Conservation (phyloP, 352 stramenopile species). For the Globisporangium parvum region DNA sequence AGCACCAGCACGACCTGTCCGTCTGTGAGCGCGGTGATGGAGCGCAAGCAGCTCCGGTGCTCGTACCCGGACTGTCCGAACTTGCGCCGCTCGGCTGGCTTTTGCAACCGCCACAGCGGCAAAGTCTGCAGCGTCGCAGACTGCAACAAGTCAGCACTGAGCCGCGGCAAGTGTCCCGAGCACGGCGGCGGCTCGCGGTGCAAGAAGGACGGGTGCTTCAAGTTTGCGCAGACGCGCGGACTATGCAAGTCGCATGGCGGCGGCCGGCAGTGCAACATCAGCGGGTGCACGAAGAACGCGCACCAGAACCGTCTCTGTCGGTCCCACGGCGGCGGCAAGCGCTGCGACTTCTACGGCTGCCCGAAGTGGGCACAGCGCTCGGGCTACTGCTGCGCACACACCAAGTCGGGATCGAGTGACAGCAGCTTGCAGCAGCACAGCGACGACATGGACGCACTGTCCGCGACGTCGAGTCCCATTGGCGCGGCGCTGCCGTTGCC, state of each 20-base stretch:
- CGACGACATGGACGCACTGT: neutral
- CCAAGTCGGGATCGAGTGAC: constrained; percentile 40
- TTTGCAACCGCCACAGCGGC: constrained; percentile 79
- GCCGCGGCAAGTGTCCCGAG: constrained; percentile 76
- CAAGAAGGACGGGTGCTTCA: constrained; percentile 76
- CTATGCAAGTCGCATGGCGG: constrained; percentile 85
- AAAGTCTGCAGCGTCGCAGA: constrained; percentile 65
- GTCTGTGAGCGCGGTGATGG: constrained; percentile 1
- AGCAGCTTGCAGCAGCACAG: neutral
- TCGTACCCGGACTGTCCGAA: constrained; percentile 75
- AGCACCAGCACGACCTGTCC: constrained; percentile 1
- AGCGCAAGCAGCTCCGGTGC: constrained; percentile 68
- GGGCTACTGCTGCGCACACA: constrained; percentile 81
- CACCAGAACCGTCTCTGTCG: constrained; percentile 81
- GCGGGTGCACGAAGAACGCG: constrained; percentile 75
- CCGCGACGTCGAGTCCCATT: constrained; percentile 8
- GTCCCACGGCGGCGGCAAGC: constrained; percentile 76
- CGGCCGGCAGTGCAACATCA: constrained; percentile 67
- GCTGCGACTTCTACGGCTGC: constrained; percentile 72
- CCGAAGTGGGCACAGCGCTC: constrained; percentile 82
- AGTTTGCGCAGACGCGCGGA: constrained; percentile 78
- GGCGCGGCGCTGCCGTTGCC: constrained; percentile 15
- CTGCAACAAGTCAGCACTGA: constrained; percentile 74
- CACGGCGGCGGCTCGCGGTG: constrained; percentile 82
- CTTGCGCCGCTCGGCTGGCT: constrained; percentile 64